Evolutionary conservation across 2,329 filamentous ascomycete genomes (phyloP).

Genomic region (Ceratocystis lukuohia): DNA sequence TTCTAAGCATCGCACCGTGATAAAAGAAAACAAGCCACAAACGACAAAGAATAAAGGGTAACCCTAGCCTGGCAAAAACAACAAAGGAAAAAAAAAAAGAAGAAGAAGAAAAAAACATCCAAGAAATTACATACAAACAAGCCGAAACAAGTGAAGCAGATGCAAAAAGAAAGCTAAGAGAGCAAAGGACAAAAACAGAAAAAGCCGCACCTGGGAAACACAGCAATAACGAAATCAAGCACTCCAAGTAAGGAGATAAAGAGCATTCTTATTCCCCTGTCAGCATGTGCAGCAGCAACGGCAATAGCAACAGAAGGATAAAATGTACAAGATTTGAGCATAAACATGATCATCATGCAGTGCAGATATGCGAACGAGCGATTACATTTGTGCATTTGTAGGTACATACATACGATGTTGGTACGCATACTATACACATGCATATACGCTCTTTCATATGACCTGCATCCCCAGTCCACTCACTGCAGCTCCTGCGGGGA

Average conservation of each 20-base stretch:
- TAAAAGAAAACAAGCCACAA: not conserved
- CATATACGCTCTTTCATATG: not conserved
- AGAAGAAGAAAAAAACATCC: not conserved
- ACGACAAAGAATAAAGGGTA: not conserved
- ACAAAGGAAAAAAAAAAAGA: not conserved
- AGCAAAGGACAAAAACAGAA: not conserved
- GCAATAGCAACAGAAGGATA: not conserved
- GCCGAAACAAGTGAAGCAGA: not conserved
- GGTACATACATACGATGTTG: not conserved
- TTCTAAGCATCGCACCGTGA: not conserved
- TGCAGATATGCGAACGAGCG: not conserved
- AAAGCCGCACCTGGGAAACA: not conserved
- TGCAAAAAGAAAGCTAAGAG: not conserved
- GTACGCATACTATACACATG: not conserved
- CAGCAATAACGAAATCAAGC: conserved; percentile 18
- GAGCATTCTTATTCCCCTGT: not conserved
- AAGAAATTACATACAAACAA: conserved; percentile 8
- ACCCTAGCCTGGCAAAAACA: not conserved
- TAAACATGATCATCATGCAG: not conserved
- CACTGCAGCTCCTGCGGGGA: not conserved
- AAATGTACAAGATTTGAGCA: not conserved
- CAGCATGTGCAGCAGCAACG: not conserved
- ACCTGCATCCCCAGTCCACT: not conserved
- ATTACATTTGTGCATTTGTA: not conserved
- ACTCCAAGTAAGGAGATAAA: not conserved